phyloP scores from a whole-genome alignment of 306 rosid genomes.

The Abrus pulchellus region DNA sequence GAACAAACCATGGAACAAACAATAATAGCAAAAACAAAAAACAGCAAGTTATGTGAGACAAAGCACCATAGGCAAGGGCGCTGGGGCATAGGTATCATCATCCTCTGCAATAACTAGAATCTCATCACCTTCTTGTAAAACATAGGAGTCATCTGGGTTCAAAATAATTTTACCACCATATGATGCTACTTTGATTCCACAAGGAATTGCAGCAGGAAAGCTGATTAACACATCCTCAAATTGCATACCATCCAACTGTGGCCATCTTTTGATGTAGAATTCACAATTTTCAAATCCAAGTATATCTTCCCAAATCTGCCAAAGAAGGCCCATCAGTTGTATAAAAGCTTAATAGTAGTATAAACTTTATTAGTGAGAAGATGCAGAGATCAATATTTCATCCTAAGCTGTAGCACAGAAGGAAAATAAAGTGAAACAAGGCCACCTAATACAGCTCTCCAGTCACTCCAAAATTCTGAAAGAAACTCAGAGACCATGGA shows the following conservation, averaged over 20 bases:
- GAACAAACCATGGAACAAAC: conserved; percentile 41
- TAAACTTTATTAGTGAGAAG: conserved; percentile 7
- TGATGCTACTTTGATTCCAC: conserved; percentile 89
- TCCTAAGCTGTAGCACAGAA: conserved; percentile 29
- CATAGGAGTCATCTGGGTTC: conserved; percentile 86
- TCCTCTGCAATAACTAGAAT: conserved; percentile 93
- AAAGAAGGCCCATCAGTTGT: conserved; percentile 43
- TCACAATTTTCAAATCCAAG: conserved; percentile 97
- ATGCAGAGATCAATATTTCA: background rate
- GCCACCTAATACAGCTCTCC: background rate
- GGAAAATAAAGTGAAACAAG: conserved; percentile 1
- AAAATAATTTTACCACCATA: conserved; percentile 81
- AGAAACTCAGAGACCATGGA: conserved; percentile 16
- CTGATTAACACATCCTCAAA: conserved; percentile 82
- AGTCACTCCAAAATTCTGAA: conserved; percentile 1
- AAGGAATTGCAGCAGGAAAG: conserved; percentile 92
- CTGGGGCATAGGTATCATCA: conserved; percentile 87
- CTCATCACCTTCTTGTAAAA: conserved; percentile 89
- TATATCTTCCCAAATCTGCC: conserved; percentile 95
- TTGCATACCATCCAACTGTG: conserved; percentile 79
- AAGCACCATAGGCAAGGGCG: conserved; percentile 83
- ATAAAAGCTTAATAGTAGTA: conserved; percentile 2
- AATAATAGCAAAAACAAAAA: conserved; percentile 20
- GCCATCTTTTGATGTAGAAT: conserved; percentile 95
- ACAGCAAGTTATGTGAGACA: conserved; percentile 44